Base-by-base conservation (phyloP, 768 basidiomycete genomes). In the Russula ochroleuca region DNA sequence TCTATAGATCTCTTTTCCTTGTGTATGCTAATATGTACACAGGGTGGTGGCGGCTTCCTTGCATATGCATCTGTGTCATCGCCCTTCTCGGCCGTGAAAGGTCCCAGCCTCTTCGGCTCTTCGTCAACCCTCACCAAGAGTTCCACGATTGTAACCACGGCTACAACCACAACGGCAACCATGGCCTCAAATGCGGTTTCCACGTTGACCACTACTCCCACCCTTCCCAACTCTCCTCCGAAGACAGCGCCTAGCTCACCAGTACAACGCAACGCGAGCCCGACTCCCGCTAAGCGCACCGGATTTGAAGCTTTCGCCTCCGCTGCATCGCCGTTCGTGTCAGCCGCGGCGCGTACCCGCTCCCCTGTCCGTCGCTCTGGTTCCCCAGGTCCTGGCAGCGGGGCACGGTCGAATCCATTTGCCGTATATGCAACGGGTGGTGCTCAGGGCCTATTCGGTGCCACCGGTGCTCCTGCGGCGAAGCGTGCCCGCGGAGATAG, bases 11-110 rank as follows among this genome's bases (percentile, higher is more conserved):
- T 23, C 8, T n/a, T 3, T 35, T 43, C 15, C 21, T 35, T 38
- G 31, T 52, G n/a, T 25, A 59, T 63, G 41, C 62, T 62, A 59
- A 66, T 62, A 53, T 65, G 54, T 55, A 55, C 67, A 9, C 35
- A 62, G 67, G 55, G 59, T 6, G 64, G 37, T 56, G 76, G 82
- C 58, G 90, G 90, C 28, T 92, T 92, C 73, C 85, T 86, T 81
- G 86, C 88, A 2, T 92, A 90, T 69, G 89, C 90, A 14, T 86
- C 88, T 2, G 76, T 83, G 13, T 80, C 78, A 60, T 91, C 90
- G 2, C 89, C 90, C 5, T 92, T 92, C 69, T 84, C 87, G 15
- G 74, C 81, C 52, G 84, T 88, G 70, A 89, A 86, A 68, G 90
- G 88, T 52, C 81, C 85, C 64, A 88, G 82, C 70, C 67, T 80